These are phyloP conservation scores for Pezicula radicicola DNA, from an alignment of 2,329 filamentous ascomycete genomes.

Conservation along the genomic window DNA sequence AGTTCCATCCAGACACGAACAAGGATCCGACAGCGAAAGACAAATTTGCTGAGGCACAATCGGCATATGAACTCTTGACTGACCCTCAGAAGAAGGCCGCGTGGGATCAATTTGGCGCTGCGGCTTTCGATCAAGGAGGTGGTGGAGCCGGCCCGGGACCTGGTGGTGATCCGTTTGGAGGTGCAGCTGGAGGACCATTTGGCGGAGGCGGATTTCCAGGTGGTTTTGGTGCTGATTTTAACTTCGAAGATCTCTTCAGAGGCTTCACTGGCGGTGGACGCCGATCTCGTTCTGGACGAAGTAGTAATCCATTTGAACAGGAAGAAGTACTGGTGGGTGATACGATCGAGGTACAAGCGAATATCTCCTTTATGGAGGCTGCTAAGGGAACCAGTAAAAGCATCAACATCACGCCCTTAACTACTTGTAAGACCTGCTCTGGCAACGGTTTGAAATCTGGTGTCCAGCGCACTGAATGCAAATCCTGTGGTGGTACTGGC, in stretches of 20 bases:
- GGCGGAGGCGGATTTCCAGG: slow-evolving; percentile 50
- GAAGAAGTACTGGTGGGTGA: slow-evolving; percentile 86
- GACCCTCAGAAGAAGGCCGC: slow-evolving; percentile 91
- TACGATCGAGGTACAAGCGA: slow-evolving; percentile 91
- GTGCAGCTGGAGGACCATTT: slow-evolving; percentile 58
- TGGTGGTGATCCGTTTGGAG: slow-evolving; percentile 58
- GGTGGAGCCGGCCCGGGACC: slow-evolving; percentile 47
- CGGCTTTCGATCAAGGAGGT: slow-evolving; percentile 74
- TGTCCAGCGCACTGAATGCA: slow-evolving; percentile 69
- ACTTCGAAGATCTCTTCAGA: slow-evolving; percentile 93
- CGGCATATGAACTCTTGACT: slow-evolving; percentile 89
- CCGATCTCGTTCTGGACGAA: slow-evolving; percentile 41
- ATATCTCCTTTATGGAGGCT: slow-evolving; percentile 92
- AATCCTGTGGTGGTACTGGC: slow-evolving; percentile 80
- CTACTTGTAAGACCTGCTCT: slow-evolving; percentile 76
- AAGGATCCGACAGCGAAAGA: slow-evolving; percentile 93
- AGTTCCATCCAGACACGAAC: slow-evolving; percentile 97
- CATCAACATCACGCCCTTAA: slow-evolving; percentile 80
- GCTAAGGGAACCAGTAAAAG: slow-evolving; percentile 88
- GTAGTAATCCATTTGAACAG: slow-evolving; percentile 68
- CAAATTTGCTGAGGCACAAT: slow-evolving; percentile 88
- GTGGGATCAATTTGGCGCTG: slow-evolving; percentile 85
- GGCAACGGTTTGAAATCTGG: slow-evolving; percentile 85
- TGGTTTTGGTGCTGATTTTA: slow-evolving; percentile 74
- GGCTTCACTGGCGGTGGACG: slow-evolving; percentile 63